Percentiles rank a stretch among this genome's conserved stretches.
Evolutionary conservation across 2,329 filamentous ascomycete genomes (phyloP).

Genomic region (Myriosclerotinia curreyana): DNA sequence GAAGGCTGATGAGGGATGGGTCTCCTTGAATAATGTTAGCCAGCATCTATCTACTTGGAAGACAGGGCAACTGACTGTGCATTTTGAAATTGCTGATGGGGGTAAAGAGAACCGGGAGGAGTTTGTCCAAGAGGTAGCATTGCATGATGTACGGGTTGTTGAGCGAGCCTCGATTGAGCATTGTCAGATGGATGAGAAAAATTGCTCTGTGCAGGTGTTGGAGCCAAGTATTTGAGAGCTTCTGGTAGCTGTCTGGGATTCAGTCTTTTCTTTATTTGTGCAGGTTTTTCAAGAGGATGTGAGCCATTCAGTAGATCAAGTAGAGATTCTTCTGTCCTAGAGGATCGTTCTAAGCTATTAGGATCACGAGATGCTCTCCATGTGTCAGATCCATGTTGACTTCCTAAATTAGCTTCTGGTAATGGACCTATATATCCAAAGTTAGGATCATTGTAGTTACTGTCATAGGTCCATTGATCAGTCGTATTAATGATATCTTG

Average conservation of each 20-base stretch:
- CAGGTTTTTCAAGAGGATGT: neutral
- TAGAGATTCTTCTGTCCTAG: conserved; percentile 11
- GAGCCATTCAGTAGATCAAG: conserved; percentile 11
- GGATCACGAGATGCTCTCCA: conserved; percentile 9
- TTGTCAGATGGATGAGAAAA: conserved; percentile 1
- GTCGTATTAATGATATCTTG: conserved; percentile 10
- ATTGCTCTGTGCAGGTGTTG: neutral
- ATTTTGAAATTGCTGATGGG: conserved; percentile 6
- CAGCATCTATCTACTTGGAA: neutral
- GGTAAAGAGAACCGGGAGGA: neutral
- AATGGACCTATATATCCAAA: neutral
- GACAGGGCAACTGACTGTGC: conserved; percentile 17
- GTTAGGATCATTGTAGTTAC: neutral
- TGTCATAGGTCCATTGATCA: conserved; percentile 14
- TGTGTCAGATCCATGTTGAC: neutral
- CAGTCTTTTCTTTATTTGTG: neutral
- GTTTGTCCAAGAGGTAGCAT: conserved; percentile 3
- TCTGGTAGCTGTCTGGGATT: conserved; percentile 18
- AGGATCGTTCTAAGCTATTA: conserved; percentile 10
- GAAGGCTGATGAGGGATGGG: neutral
- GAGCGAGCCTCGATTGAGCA: neutral
- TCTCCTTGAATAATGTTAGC: conserved; percentile 7
- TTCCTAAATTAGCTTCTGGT: neutral
- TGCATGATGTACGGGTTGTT: neutral
- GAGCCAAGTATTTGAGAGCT: conserved; percentile 21